Conservation (phyloP, 2,329 filamentous ascomycete species). For the Sclerotinia borealis region DNA sequence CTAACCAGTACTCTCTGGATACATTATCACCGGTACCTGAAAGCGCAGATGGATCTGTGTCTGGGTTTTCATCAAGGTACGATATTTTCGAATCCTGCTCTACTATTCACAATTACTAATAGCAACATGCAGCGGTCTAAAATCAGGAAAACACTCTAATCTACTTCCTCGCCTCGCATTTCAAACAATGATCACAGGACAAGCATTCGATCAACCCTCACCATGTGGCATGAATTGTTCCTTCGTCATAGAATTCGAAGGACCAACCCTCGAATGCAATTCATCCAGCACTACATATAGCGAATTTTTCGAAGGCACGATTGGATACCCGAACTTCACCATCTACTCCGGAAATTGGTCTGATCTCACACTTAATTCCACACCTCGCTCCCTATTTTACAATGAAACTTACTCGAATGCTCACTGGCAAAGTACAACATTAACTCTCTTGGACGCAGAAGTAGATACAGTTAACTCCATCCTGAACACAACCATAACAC, state of each 20-base stretch:
- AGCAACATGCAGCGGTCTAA: neutral
- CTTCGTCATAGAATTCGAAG: constrained; percentile 19
- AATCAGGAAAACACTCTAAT: constrained; percentile 3
- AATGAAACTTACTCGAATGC: neutral
- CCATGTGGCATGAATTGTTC: constrained; percentile 22
- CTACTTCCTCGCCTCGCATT: constrained; percentile 16
- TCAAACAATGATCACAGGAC: constrained; percentile 19
- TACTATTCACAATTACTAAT: neutral
- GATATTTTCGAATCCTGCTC: neutral
- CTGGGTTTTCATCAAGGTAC: constrained; percentile 16
- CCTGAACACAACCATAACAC: neutral
- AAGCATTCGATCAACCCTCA: constrained; percentile 14
- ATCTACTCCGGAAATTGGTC: constrained; percentile 3
- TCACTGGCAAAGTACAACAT: neutral
- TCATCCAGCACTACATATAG: neutral
- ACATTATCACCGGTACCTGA: constrained; percentile 10
- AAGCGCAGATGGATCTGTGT: constrained; percentile 9
- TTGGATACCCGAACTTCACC: neutral
- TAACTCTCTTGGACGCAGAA: neutral
- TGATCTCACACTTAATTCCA: neutral
- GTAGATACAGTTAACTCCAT: neutral
- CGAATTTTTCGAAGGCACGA: neutral
- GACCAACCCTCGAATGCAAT: constrained; percentile 16
- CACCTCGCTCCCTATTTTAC: neutral
- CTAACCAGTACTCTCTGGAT: constrained; percentile 15